Base-by-base conservation (phyloP, 2,329 filamentous ascomycete genomes). In the Xylariaceae sp. region DNA sequence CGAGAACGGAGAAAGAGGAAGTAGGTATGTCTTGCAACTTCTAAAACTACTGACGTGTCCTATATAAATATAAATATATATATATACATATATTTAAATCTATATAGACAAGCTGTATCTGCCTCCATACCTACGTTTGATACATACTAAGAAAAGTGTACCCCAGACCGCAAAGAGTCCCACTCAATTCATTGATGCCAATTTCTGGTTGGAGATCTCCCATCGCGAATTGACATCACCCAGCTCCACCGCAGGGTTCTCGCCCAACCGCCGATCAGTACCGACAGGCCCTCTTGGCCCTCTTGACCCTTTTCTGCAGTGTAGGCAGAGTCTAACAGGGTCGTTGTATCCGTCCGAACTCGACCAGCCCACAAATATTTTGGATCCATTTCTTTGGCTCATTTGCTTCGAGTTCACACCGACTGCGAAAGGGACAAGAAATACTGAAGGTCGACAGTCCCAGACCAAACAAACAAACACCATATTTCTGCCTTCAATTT, bases 161-260 rank as follows among this genome's bases (percentile, higher is more conserved):
- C 12, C 32, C 32, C 32, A 37, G 32, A 37, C 32, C 9, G 32
- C 32, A 37, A 26, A 26, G 32, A 37, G 32, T 37, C 32, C 32
- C 32, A 37, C 32, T 16, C 32, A 37, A 37, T 37, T 37, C 32
- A 37, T 16, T 37, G 6, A 37, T 37, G 32, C 32, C 5, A 37
- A 37, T 37, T 37, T 7, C 32, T 37, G 32, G 6, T 37, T 4
- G 32, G 12, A 37, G 32, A 37, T 37, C 32, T 20, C 14, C 41
- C 18, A 41, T 50, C 47, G 46, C 56, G 26, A 62, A 62, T 57
- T 69, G 65, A 69, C 66, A 69, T 69, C 65, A 69, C 64, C 56
- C 54, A 65, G 66, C 64, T 67, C 63, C 66, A 67, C 65, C 55
- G 40, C 52, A 63, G 61, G 60, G 54, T 65, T 58, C 56, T 63